Percentiles rank a stretch among this genome's conserved stretches.
Conservation (phyloP, 1,284 basidiomycete genomes). For the Tylopilus orsonianus region DNA sequence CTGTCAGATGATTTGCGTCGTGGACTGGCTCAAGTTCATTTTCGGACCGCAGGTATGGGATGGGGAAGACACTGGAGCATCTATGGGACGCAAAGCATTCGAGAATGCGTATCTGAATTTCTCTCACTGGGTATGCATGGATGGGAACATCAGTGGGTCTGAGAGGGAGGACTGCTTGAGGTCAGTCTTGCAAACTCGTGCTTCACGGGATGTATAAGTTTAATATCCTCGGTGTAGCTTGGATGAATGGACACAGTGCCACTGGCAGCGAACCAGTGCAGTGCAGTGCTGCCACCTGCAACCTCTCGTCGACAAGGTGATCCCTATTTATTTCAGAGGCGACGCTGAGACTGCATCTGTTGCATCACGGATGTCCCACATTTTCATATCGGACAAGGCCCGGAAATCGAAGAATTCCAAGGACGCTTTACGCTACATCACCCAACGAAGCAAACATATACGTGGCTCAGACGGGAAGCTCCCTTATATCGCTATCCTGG, state of each 20-base stretch:
- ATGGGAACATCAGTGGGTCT: not conserved
- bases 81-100: not conserved
- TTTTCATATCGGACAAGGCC: not conserved
- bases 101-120: conserved; percentile 12
- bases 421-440: no score
- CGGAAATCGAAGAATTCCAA: not conserved
- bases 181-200: not conserved
- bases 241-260: not conserved
- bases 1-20: conserved; percentile 3
- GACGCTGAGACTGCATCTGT: not conserved
- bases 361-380: not conserved
- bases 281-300: conserved; percentile 4
- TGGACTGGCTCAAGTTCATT: conserved; percentile 12
- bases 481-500: no score
- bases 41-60: conserved; percentile 9
- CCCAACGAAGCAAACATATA: no score
- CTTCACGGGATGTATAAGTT: not conserved
- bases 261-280: conserved; percentile 9
- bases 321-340: conserved; percentile 14
- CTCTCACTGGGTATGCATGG: conserved; percentile 14
- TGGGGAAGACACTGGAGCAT: no score
- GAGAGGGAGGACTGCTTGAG: not conserved
- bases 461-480: no score
- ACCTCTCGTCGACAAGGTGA: conserved; percentile 12
- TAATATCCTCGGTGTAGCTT: not conserved